Base-by-base conservation (phyloP, 83 land plant genomes). In the Diphasiastrum complanatum region DNA sequence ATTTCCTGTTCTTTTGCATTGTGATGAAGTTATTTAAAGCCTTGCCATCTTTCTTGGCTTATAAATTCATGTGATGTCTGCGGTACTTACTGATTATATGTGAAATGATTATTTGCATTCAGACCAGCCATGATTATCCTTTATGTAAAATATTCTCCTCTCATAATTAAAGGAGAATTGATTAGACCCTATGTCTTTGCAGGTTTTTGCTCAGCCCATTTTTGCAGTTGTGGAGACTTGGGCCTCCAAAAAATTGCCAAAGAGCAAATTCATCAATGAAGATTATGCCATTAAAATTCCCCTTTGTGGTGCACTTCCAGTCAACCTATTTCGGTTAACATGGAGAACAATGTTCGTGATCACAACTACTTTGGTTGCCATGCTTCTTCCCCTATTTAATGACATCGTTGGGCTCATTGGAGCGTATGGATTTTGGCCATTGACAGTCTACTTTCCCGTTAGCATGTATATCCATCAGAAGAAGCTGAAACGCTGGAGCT, bases 381-480 rank as follows among this genome's bases (percentile, higher is more conserved):
- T 67, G 65, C 47, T 67, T 12, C 45, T 67, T 22, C 70, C 70
- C 52, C 57, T 67, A 48, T 67, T 67, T 63, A 67, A 67, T 47
- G 48, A 45, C 8, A 34, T 67, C 1, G 50, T 67, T 10, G 70
- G 70, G 1, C 20, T 67, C 11, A 0, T 67, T 16, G 70, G 70
- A 23, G 70, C 70, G 45, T 35, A 56, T 23, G 65, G 31, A 5
- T 67, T 67, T 45, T 67, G 70, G 70, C 70, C 70, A 8, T 35
- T 67, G n/a, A 67, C 70, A 22, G 70, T 67, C 12, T 67, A 67
- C 27, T 67, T 35, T 18, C 70, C 70, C 4, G 43, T 67, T 0
- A 45, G 4, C 5, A 58, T 58, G 66, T 67, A 67, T 22, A 67
- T 58, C 0, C 23, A 16, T 12, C 70, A 67, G 18, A 6, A 14